Base-by-base conservation (phyloP, 2,329 filamentous ascomycete species). In the Diaporthe sp. region DNA sequence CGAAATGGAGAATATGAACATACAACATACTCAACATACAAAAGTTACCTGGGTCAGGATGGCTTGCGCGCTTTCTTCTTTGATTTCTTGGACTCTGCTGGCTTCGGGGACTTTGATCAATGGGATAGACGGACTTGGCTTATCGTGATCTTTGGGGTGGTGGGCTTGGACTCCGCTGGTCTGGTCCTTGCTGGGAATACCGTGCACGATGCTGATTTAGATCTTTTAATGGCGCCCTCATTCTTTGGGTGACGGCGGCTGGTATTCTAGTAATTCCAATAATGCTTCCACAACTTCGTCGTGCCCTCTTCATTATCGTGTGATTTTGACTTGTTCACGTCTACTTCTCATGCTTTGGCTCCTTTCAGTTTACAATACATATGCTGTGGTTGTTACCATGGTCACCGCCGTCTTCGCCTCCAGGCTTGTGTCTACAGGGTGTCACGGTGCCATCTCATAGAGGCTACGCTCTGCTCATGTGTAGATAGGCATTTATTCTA, bases 101-200 rank as follows among this genome's bases (percentile, higher is more conserved):
- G 65, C 65, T 70, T 55, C 49, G 65, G 65, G 49, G 49, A 39
- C 44, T 70, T 68, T 17, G 65, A 37, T 42, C 49, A 42, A 42
- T 65, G 42, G 65, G 34, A 39, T 8, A 55, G n/a, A 70, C 34
- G 65, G 65, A 15, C 49, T 42, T 46, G 37, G 37, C 37, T 39
- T 39, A 39, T 39, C 37, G 9, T 70, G 65, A 39, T 6, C 12
- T 28, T 9, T 1, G 9, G 25, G 13, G n/a, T 44, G 44, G 3
- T 72, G 31, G 15, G 55, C 57, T 62, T 72, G 71, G 58, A 57
- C 71, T 57, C n/a, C n/a, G 71, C 71, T 65, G 71, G 71, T 37
- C 58, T 57, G 46, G 71, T 73, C 51, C 70, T 44, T 57, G 71
- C 34, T 65, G 61, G 55, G 17, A 37, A 51, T 31, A 39, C 28